Evolutionary conservation across 139 green algal genomes (phyloP).

Genomic region (Micractinium conductrix): DNA sequence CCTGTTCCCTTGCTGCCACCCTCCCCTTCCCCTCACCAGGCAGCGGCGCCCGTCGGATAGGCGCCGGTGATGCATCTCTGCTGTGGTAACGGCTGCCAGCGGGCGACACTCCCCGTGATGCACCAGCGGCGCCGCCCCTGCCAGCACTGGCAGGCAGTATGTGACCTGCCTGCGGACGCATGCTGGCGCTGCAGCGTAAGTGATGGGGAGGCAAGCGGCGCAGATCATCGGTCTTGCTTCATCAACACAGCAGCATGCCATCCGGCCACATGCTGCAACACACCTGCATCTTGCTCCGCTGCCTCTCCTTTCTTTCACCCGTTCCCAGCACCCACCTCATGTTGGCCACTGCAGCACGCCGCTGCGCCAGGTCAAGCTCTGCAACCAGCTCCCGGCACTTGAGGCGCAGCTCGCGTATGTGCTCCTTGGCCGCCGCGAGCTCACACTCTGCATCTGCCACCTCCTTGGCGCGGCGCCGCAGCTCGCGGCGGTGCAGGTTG

Average conservation of each 20-base stretch:
- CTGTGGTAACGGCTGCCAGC: constrained; percentile 22
- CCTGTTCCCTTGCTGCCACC: not conserved
- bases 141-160: no score
- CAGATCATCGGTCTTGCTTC: no score
- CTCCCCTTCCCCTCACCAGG: constrained; percentile 16
- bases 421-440: constrained; percentile 54
- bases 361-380: constrained; percentile 58
- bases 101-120: not conserved
- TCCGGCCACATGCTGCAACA: no score
- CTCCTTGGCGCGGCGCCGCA: constrained; percentile 68
- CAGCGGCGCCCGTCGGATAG: constrained; percentile 7
- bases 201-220: no score
- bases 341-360: constrained; percentile 20
- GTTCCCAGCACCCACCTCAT: constrained; percentile 28
- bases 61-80: constrained; percentile 21
- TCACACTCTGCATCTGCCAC: constrained; percentile 24
- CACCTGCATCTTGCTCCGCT: not conserved
- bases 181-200: no score
- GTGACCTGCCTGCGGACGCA: not conserved
- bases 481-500: constrained; percentile 68
- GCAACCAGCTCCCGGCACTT: constrained; percentile 58
- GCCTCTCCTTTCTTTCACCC: no score
- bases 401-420: constrained; percentile 56
- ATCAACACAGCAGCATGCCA: no score
- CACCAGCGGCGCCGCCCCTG: not conserved